phyloP scores from a whole-genome alignment of 1,139 yeast species.

The Candida pseudocylindracea region DNA sequence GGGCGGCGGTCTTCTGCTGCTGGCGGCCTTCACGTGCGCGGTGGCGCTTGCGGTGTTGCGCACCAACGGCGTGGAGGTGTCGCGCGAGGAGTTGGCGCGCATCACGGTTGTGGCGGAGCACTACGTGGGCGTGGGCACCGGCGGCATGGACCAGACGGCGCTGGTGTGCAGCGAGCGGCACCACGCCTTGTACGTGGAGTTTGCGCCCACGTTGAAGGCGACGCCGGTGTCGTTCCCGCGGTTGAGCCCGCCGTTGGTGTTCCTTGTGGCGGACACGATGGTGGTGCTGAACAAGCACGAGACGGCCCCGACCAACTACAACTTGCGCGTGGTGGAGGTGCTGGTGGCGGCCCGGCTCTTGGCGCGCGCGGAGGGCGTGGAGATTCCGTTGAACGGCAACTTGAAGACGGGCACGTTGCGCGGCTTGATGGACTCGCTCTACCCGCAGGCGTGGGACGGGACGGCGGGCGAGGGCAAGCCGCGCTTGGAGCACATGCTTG shows the following conservation, averaged over 20 bases:
- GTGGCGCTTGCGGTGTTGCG: slow-evolving; percentile 35
- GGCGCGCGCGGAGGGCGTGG: slow-evolving; percentile 22
- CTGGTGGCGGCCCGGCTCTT: slow-evolving; percentile 38
- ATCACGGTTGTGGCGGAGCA: slow-evolving; percentile 53
- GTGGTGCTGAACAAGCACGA: slow-evolving; percentile 43
- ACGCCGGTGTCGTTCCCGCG: slow-evolving; percentile 33
- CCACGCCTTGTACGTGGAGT: slow-evolving; percentile 39
- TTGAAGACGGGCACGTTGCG: slow-evolving; percentile 40
- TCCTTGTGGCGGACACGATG: slow-evolving; percentile 42
- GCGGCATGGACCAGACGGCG: slow-evolving; percentile 68
- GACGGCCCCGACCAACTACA: slow-evolving; percentile 50
- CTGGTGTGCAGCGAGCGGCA: slow-evolving; percentile 41
- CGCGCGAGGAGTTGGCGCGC: slow-evolving; percentile 30
- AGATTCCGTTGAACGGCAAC: slow-evolving; percentile 28
- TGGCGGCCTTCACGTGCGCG: slow-evolving; percentile 55
- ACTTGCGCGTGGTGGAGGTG: slow-evolving; percentile 49
- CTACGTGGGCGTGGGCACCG: slow-evolving; percentile 52
- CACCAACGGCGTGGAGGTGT: slow-evolving; percentile 25
- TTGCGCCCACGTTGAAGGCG: slow-evolving; percentile 35
- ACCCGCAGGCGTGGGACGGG: slow-evolving; percentile 23
- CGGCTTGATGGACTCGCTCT: slow-evolving; percentile 36
- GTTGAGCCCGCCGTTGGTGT: slow-evolving; percentile 20
- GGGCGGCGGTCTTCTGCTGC: slow-evolving; percentile 51
- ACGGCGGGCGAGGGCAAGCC: slow-evolving; percentile 20
- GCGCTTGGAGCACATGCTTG: slow-evolving; percentile 16